Evolutionary conservation across 352 stramenopile species (phyloP), one percentile per base, ranked within the genome.

Genomic region (Pythium aphanidermatum): DNA sequence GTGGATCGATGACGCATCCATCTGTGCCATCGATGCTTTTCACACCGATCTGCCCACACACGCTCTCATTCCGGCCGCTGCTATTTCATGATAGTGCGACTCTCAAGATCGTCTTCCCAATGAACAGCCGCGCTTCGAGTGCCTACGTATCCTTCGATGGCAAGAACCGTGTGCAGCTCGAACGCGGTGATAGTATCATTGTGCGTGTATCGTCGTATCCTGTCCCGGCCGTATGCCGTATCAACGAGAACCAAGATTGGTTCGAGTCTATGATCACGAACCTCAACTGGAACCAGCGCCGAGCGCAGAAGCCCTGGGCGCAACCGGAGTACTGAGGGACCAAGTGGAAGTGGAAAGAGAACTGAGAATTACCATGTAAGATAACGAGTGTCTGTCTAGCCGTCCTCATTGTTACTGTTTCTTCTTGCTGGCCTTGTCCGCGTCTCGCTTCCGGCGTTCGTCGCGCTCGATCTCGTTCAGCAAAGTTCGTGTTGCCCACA

Each of bases 1-100:
- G 97, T 12, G 96, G 96, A 0, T 98, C 89, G 20, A 98, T 99
- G 63, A 92, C 98, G 0, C 97, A 99, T 64, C 97, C 97, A 20
- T 92, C 95, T 0, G 96, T 98, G 39, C 95, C 96, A 23, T 90
- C 87, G 30, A 98, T 99, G 65, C 66, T 99, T 13, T 95, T 99
- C 29, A 99, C 96, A 25, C 96, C 97, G 1, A 99, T 99, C 51
- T 99, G 96, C 60, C 96, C 97, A 1, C 97, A 99, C 70, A 97
- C 97, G 11, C 68, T 98, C 19, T 96, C 86, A 46, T 96, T 97
- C 58, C 82, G 88, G 13, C 88, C 87, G 26, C 70, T 97, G 42
- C 70, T 97, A 9, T 91, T 97, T 63, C 85, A 94, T 45, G 88
- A 97, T 54, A 96, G 83, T 51, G 84, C 83, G 17, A 86, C 75